phyloP scores from a whole-genome alignment of 306 rosid species.

The Cucumis sativus region DNA sequence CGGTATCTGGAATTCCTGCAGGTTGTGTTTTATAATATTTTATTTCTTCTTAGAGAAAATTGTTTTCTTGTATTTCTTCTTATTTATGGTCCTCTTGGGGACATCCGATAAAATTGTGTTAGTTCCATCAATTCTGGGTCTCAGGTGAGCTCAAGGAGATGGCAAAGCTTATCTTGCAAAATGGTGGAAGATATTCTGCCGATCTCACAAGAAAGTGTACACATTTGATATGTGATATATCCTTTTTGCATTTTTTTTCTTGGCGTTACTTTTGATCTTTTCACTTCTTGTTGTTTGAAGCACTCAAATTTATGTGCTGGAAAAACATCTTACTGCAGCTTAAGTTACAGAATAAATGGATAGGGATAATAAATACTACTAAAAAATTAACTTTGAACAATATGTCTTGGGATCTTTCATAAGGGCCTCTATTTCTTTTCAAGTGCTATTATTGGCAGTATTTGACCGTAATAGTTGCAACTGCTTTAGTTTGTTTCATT shows the following conservation, averaged over 20 bases:
- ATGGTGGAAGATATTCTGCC: conserved; percentile 86
- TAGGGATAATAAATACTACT: background rate
- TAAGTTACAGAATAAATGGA: background rate
- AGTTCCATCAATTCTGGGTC: conserved; percentile 23
- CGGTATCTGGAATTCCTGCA: conserved; percentile 72
- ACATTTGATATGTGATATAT: conserved; percentile 53
- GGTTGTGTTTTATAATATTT: conserved; percentile 38
- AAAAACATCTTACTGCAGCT: background rate
- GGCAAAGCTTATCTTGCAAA: conserved; percentile 46
- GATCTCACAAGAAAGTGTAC: conserved; percentile 83
- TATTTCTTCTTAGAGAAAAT: conserved; percentile 14
- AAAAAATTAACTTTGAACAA: background rate
- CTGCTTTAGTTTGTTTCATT: too few relatives aligned
- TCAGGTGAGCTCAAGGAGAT: conserved; percentile 76
- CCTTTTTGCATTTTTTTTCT: background rate
- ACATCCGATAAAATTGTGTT: background rate
- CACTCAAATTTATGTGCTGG: background rate
- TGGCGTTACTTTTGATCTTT: background rate
- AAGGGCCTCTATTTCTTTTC: too few relatives aligned
- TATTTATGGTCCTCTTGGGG: conserved; percentile 4
- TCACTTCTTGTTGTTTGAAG: background rate
- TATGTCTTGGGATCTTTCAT: background rate
- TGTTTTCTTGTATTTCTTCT: conserved; percentile 11
- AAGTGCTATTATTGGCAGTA: too few relatives aligned
- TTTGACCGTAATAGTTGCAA: too few relatives aligned